Conservation (phyloP, 208 protist species). For the Leishmania arabica region DNA sequence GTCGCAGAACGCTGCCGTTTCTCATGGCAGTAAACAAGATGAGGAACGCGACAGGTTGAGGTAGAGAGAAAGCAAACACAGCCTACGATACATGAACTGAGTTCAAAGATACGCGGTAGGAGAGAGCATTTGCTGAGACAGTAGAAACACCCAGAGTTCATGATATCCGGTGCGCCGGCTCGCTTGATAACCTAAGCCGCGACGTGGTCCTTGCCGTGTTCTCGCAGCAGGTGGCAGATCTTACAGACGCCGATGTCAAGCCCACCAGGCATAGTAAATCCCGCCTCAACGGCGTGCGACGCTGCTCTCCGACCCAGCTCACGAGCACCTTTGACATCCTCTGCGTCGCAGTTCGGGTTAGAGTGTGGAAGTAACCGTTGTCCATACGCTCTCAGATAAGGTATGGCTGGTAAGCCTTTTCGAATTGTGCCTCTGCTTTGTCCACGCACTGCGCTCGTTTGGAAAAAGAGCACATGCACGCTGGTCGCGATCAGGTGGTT, state of each 20-base stretch:
- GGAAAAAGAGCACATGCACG: constrained; percentile 81
- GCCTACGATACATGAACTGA: background rate
- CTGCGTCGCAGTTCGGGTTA: constrained; percentile 53
- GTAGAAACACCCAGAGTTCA: constrained; percentile 83
- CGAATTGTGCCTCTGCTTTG: constrained; percentile 66
- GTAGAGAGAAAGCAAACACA: background rate
- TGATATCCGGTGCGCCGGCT: constrained; percentile 67
- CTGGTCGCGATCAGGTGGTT: constrained; percentile 37
- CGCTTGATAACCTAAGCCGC: constrained; percentile 63
- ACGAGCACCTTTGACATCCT: constrained; percentile 44
- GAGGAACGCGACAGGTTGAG: background rate
- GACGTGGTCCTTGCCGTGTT: constrained; percentile 57
- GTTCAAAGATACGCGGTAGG: constrained; percentile 28
- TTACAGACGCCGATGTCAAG: constrained; percentile 39
- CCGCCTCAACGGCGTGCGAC: constrained; percentile 43
- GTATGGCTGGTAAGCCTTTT: constrained; percentile 11
- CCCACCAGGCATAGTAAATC: constrained; percentile 75
- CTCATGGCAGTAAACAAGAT: background rate
- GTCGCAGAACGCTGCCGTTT: background rate
- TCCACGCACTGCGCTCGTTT: constrained; percentile 46
- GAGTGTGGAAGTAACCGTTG: constrained; percentile 85
- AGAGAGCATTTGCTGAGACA: constrained; percentile 26
- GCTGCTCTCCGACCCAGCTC: constrained; percentile 60
- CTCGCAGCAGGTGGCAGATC: constrained; percentile 37
- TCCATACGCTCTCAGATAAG: constrained; percentile 71